Evolutionary conservation across 2,329 filamentous ascomycete genomes (phyloP), one percentile per base, ranked within the genome.

Genomic region (Apiospora hydei): DNA sequence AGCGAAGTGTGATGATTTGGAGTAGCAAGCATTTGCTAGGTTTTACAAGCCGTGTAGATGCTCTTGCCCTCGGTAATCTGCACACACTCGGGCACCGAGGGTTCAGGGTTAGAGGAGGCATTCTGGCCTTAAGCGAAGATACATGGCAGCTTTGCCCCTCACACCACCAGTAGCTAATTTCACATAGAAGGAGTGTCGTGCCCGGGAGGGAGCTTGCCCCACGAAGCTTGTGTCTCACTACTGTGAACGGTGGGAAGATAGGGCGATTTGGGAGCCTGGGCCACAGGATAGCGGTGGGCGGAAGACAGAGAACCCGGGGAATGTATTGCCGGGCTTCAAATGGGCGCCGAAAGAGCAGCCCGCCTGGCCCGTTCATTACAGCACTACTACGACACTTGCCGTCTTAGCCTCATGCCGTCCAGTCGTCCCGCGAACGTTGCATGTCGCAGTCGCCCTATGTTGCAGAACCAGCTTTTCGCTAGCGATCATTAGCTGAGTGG

Each of bases 161-260:
- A 34, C 18, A n/a, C 34, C 21, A 38, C 49, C 53, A 61, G 30
- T 21, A 16, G 4, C 30, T 38, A 38, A 21, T 41, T 64, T 64
- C 34, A 41, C 21, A 18, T 34, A 41, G 18, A 8, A 64, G 18
- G 18, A 64, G 34, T 24, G 57, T 64, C 18, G 57, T 21, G 57
- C 57, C 34, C 8, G 8, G 21, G 57, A 21, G 34, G 51, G 11
- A 41, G 34, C 30, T 64, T 64, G 34, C 57, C 30, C 57, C 57
- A 64, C 34, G 57, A 64, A 41, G 34, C 57, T 64, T 64, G 57
- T 61, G 53, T 64, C 57, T 64, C 57, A 64, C 57, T 41, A 64
- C 57, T 64, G 34, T 64, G 57, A 64, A 41, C 57, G 34, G 34
- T 2, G 57, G 34, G 34, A 41, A 64, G 57, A 41, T 41, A 24